Percentiles rank a stretch among this genome's conserved stretches.
phyloP scores from a whole-genome alignment of 2,329 filamentous ascomycete genomes.

The Blastomyces parvus region DNA sequence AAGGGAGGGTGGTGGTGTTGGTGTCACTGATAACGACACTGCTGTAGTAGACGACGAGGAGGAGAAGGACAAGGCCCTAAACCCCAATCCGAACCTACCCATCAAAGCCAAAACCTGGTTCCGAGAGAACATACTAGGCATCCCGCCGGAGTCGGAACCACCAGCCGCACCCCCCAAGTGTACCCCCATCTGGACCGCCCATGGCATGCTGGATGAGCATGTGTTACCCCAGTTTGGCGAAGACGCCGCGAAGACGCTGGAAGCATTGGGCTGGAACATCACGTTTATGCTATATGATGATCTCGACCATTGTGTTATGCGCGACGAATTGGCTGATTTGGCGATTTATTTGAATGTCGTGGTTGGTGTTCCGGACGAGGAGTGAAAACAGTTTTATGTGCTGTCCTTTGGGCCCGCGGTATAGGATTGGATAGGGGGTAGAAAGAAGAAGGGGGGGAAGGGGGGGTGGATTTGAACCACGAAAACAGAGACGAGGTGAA shows the following conservation, averaged over 20 bases:
- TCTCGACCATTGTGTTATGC: slow-evolving; percentile 15
- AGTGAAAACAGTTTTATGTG: neutral
- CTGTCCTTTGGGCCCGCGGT: neutral
- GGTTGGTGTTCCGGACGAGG: slow-evolving; percentile 12
- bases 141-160: slow-evolving; percentile 8
- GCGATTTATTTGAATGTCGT: slow-evolving; percentile 13
- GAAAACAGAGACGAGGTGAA: too few relatives aligned
- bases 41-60: neutral
- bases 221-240: slow-evolving; percentile 11
- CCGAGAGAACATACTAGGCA: slow-evolving; percentile 11
- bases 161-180: neutral
- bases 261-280: slow-evolving; percentile 16
- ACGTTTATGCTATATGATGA: slow-evolving; percentile 18
- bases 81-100: neutral
- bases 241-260: slow-evolving; percentile 13
- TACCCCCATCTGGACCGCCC: slow-evolving; percentile 16
- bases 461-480: too few relatives aligned
- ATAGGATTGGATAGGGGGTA: neutral
- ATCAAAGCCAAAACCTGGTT: neutral
- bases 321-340: slow-evolving; percentile 16
- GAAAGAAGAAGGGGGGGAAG: too few relatives aligned
- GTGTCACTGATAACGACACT: neutral
- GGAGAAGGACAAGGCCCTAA: neutral
- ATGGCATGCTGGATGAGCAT: slow-evolving; percentile 12
- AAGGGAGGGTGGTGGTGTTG: neutral